These are phyloP conservation scores for Pythium monospermum DNA, from an alignment of 352 stramenopile genomes.

Conservation along the genomic window DNA sequence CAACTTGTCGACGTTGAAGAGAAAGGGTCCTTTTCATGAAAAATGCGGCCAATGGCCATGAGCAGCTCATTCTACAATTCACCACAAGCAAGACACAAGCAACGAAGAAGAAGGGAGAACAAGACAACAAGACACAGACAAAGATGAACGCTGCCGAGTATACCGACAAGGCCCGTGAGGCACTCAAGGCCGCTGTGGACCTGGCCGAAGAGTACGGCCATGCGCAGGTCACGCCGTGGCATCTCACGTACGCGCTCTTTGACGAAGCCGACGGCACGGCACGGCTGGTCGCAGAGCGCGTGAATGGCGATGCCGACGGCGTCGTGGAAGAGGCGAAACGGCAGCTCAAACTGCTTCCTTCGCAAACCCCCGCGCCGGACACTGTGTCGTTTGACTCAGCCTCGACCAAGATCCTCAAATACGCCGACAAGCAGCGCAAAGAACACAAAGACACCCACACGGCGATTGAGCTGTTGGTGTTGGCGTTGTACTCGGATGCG, in stretches of 20 bases:
- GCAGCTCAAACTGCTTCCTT: constrained; percentile 64
- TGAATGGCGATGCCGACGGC: constrained; percentile 41
- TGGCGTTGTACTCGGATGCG: constrained; percentile 66
- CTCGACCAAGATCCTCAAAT: constrained; percentile 76
- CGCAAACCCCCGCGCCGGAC: constrained; percentile 70
- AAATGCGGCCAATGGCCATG: too few species aligned
- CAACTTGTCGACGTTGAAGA: too few species aligned
- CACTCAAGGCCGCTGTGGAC: constrained; percentile 38
- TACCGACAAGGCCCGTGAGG: constrained; percentile 77
- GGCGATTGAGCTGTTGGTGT: constrained; percentile 62
- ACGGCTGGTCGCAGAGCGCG: constrained; percentile 40
- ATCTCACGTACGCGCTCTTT: constrained; percentile 67
- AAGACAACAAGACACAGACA: neutral
- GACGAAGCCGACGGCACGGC: constrained; percentile 54
- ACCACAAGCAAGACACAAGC: constrained; percentile 10
- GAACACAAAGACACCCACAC: constrained; percentile 80
- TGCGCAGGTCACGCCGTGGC: constrained; percentile 69
- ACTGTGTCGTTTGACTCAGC: constrained; percentile 51
- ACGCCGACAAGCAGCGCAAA: constrained; percentile 75
- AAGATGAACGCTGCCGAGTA: constrained; percentile 73
- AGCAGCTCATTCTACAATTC: constrained; percentile 14
- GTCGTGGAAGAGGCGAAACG: constrained; percentile 41
- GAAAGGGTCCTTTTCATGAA: too few species aligned
- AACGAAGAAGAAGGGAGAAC: too few species aligned
- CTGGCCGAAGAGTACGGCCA: constrained; percentile 65